Percentiles rank a stretch among this genome's conserved stretches.
Conservation (phyloP, 495 filamentous ascomycete species). For the Aspergillus ellipticus region DNA sequence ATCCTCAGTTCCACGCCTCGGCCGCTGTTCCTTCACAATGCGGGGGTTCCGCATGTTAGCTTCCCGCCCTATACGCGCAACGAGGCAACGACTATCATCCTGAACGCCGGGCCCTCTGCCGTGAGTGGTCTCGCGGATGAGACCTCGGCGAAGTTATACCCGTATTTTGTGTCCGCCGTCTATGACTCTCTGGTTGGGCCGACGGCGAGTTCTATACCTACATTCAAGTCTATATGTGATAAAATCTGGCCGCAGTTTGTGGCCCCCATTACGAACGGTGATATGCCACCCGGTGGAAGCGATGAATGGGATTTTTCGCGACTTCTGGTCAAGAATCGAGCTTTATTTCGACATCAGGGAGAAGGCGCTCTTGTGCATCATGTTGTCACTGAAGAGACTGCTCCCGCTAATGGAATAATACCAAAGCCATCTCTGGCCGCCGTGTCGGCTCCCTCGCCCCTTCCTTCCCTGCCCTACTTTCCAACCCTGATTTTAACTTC, state of each 20-base stretch:
- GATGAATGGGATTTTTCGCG: constrained; percentile 76
- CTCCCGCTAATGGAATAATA: constrained; percentile 13
- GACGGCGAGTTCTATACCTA: constrained; percentile 42
- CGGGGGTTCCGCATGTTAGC: constrained; percentile 72
- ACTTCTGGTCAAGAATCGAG: constrained; percentile 68
- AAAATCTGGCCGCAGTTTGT: constrained; percentile 81
- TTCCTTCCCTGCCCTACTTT: constrained; percentile 64
- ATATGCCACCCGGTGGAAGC: constrained; percentile 32
- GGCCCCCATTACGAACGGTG: constrained; percentile 39
- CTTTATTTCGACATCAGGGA: constrained; percentile 74
- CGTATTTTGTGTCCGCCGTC: constrained; percentile 40
- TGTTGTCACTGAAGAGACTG: constrained; percentile 51
- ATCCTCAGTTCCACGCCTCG: constrained; percentile 67
- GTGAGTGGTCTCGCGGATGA: constrained; percentile 29
- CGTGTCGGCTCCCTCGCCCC: constrained; percentile 31
- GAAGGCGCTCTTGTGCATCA: constrained; percentile 67
- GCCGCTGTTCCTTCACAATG: constrained; percentile 64
- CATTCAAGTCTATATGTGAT: constrained; percentile 41
- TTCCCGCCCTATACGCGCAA: constrained; percentile 82
- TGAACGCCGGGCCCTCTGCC: constrained; percentile 38
- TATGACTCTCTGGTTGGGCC: constrained; percentile 43
- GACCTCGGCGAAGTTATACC: constrained; percentile 31
- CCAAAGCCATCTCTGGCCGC: constrained; percentile 25
- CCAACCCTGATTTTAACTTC: constrained; percentile 79
- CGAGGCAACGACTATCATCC: constrained; percentile 71